Evolutionary conservation across 192 early-diverging fungal species (phyloP).

Genomic region (Coemansia aciculifera): DNA sequence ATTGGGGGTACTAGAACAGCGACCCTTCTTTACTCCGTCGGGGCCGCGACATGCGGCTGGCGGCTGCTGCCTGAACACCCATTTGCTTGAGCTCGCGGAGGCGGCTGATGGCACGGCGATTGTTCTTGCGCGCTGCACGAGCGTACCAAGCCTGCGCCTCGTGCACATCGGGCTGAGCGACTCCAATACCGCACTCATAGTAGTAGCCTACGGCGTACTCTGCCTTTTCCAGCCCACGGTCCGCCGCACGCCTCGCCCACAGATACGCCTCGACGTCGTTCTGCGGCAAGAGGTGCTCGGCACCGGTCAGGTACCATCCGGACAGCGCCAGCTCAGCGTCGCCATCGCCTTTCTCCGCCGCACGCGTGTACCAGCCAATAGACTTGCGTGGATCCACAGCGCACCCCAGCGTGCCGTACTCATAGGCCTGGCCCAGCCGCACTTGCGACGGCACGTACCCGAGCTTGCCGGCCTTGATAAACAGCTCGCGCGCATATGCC

Average conservation of each 20-base stretch:
- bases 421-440: constrained; percentile 88
- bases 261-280: constrained; percentile 94
- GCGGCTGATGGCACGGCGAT: constrained; percentile 77
- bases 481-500: constrained; percentile 87
- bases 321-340: constrained; percentile 93
- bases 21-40: constrained; percentile 42
- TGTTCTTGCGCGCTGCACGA: constrained; percentile 80
- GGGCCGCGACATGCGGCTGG: constrained; percentile 28
- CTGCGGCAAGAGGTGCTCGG: constrained; percentile 85
- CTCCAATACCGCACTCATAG: constrained; percentile 87
- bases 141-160: constrained; percentile 91
- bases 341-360: constrained; percentile 86
- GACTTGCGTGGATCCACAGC: constrained; percentile 85
- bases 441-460: constrained; percentile 94
- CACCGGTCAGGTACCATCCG: constrained; percentile 97
- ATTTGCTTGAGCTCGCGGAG: constrained; percentile 81
- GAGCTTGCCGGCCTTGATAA: constrained; percentile 86
- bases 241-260: constrained; percentile 96
- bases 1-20: constrained; percentile 25
- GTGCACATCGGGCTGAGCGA: constrained; percentile 61
- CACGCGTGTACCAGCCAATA: constrained; percentile 94
- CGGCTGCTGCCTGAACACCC: constrained; percentile 34
- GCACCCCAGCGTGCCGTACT: constrained; percentile 88
- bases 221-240: constrained; percentile 91
- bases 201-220: constrained; percentile 98